Conservation (phyloP, 805 yeast genomes). For the Candida methanosorbosa region DNA sequence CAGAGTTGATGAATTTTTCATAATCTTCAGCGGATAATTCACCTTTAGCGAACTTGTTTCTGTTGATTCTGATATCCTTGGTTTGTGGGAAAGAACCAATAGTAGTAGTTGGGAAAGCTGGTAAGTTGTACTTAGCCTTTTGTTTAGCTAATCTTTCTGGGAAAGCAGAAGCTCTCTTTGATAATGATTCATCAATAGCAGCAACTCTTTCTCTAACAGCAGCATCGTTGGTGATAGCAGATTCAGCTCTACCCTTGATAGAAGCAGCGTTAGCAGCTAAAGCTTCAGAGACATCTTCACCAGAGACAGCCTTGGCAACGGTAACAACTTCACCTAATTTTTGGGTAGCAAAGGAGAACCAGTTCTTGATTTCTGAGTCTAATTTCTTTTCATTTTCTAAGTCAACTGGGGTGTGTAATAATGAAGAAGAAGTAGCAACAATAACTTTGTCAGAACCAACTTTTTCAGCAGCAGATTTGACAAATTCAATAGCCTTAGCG, state of each 20-base stretch:
- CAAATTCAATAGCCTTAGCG: constrained; percentile 74
- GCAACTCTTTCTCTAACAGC: constrained; percentile 84
- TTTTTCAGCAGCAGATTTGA: constrained; percentile 74
- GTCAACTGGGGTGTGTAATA: constrained; percentile 98
- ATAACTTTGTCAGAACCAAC: constrained; percentile 81
- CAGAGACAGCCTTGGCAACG: constrained; percentile 80
- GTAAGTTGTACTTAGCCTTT: constrained; percentile 81
- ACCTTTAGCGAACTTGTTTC: constrained; percentile 98
- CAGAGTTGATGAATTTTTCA: constrained; percentile 93
- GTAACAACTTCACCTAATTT: constrained; percentile 86
- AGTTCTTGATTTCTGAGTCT: constrained; percentile 85
- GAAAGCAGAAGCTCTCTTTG: constrained; percentile 84
- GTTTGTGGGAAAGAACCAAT: constrained; percentile 99
- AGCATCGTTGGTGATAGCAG: constrained; percentile 85
- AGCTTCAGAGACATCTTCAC: constrained; percentile 68
- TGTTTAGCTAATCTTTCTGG: constrained; percentile 82
- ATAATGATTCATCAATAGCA: constrained; percentile 62
- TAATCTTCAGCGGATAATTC: constrained; percentile 90
- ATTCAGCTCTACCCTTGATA: constrained; percentile 75
- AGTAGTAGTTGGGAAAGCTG: constrained; percentile 99
- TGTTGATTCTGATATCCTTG: constrained; percentile 96
- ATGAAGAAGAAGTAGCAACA: constrained; percentile 92
- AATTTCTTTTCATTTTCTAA: constrained; percentile 87
- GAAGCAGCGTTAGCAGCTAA: constrained; percentile 84
- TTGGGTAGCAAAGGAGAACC: constrained; percentile 98